A percentile compares a stretch with the other conserved stretches of the same genome.
Conservation (phyloP, 129 eudicot species). For the Flaveria bidentis region DNA sequence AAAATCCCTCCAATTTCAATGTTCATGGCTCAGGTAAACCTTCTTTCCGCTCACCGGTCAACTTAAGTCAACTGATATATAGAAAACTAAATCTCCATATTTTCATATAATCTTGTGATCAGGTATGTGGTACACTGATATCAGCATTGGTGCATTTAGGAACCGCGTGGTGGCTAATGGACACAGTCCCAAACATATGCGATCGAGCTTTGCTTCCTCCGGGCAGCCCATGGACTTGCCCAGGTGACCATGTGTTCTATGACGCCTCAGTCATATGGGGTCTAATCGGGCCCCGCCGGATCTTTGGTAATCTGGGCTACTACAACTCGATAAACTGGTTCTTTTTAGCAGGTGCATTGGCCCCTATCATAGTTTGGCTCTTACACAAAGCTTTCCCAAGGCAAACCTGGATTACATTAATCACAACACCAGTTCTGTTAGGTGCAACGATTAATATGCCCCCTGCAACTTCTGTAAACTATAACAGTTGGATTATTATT, state of each 20-base stretch:
- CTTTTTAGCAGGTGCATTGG: slow-evolving; percentile 76
- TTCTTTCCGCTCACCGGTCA: neutral
- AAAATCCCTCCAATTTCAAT: slow-evolving; percentile 88
- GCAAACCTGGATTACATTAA: slow-evolving; percentile 56
- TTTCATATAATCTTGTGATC: slow-evolving; percentile 5
- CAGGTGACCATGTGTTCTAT: slow-evolving; percentile 81
- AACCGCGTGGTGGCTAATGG: slow-evolving; percentile 92
- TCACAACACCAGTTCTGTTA: slow-evolving; percentile 59
- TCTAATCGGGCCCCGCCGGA: slow-evolving; percentile 71
- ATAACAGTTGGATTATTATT: slow-evolving; percentile 82
- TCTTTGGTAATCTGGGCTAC: slow-evolving; percentile 76
- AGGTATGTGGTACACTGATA: slow-evolving; percentile 71
- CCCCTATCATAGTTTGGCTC: slow-evolving; percentile 68
- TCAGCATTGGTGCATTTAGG: slow-evolving; percentile 71
- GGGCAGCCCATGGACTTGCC: slow-evolving; percentile 90
- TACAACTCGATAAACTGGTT: slow-evolving; percentile 81
- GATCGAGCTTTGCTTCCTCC: slow-evolving; percentile 57
- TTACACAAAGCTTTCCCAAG: slow-evolving; percentile 67
- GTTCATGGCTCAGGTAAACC: slow-evolving; percentile 82
- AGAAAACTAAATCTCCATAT: neutral
- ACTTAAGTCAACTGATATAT: neutral
- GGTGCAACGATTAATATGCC: slow-evolving; percentile 77
- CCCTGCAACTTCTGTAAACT: slow-evolving; percentile 88
- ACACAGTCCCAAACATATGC: slow-evolving; percentile 61
- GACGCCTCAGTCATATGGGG: slow-evolving; percentile 97